Base-by-base conservation (phyloP, 108 stramenopile species). In the Schizochytrium sp. region DNA sequence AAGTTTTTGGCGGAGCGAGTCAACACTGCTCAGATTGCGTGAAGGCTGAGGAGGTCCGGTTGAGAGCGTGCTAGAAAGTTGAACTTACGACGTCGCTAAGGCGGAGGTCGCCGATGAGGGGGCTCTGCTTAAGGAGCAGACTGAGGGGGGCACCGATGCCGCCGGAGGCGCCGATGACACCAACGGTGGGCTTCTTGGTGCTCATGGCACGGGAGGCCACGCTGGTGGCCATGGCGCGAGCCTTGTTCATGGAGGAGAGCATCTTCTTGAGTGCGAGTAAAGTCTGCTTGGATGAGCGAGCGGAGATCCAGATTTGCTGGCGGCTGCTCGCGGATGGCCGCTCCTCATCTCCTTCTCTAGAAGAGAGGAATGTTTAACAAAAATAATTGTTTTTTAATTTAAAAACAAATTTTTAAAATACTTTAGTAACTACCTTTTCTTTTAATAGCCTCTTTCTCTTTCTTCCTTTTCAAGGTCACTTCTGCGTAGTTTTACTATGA, bases 131-230 rank as follows among this genome's bases (percentile, higher is more conserved):
- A 91, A 98, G 95, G 41, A 99, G 94, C 88, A 99, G 93, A 56
- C 97, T 97, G 56, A 99, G 94, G 44, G 98, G 98, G 90, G 99
- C 98, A 15, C 99, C 99, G 90, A 99, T 99, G 53, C 99, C 99
- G 49, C 99, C 99, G 28, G 96, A 94, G 17, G 99, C 99, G 69
- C 98, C 98, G 41, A 97, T 93, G 61, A 98, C 97, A 55, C 97
- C 96, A 0, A 98, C 97, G 76, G 76, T 55, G 53, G 76, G 50
- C 38, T 47, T 53, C 50, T 49, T 83, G 50, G 76, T 83, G 76
- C 50, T 55, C 50, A 83, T 49, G 76, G 50, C 53, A 53, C 76
- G 76, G 28, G 76, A 47, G 76, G 47, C 47, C n/a, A 47, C 28
- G 64, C 42, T 44, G 76, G 50, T 55, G 53, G 53, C 76, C 50